A percentile compares a stretch with the other conserved stretches of the same genome.
Evolutionary conservation across 768 basidiomycete genomes (phyloP).

Genomic region (Crassisporium funariophilum): DNA sequence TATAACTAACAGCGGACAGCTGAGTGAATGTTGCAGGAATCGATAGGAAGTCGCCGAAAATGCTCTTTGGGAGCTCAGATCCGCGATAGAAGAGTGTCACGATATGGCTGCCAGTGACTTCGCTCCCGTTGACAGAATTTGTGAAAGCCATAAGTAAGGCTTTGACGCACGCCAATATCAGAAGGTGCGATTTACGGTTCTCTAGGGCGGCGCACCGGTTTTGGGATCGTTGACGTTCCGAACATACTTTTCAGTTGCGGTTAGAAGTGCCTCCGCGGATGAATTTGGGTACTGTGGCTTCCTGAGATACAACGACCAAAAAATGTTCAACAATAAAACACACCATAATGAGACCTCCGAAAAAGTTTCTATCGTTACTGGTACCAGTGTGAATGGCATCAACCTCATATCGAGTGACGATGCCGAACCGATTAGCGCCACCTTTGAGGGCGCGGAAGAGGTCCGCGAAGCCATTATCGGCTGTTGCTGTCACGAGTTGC

Average conservation of each 20-base stretch:
- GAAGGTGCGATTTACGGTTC: no score
- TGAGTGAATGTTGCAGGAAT: constrained; percentile 31
- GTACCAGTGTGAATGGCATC: constrained; percentile 41
- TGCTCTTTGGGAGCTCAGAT: constrained; percentile 29
- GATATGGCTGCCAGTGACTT: constrained; percentile 25
- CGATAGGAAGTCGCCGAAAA: constrained; percentile 42
- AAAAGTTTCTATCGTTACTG: constrained; percentile 36
- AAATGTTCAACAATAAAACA: constrained; percentile 5
- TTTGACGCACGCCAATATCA: constrained; percentile 12
- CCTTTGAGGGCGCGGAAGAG: constrained; percentile 48
- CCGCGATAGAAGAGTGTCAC: constrained; percentile 40
- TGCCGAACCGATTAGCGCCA: constrained; percentile 47
- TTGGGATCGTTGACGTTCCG: constrained; percentile 38
- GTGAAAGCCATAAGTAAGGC: constrained; percentile 28
- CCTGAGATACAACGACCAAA: not conserved
- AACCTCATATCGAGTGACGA: constrained; percentile 46
- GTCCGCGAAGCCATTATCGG: constrained; percentile 41
- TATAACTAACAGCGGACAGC: constrained; percentile 36
- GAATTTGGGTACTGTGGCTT: constrained; percentile 36
- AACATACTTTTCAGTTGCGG: constrained; percentile 38
- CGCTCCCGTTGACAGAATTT: constrained; percentile 24
- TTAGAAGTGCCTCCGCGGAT: constrained; percentile 37
- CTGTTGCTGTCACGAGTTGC: constrained; percentile 41
- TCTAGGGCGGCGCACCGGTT: no score
- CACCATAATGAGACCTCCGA: constrained; percentile 42